phyloP scores from a whole-genome alignment of 208 protist genomes.

The Acanthamoeba healyi region DNA sequence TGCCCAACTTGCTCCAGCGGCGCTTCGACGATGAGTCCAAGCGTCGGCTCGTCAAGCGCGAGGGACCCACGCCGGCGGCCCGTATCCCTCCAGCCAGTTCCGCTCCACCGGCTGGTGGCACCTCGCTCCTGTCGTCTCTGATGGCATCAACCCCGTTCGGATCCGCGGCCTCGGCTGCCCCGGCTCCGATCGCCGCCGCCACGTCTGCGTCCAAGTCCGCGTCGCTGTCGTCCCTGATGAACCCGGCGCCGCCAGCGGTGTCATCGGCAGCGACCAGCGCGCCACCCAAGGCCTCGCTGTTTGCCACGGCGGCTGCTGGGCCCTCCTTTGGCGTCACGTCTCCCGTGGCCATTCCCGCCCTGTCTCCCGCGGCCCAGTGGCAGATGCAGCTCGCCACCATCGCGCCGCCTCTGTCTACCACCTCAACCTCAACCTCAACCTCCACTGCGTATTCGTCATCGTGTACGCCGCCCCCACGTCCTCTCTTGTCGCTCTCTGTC shows the following conservation, averaged over 20 bases:
- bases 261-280: neutral
- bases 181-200: neutral
- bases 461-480: neutral
- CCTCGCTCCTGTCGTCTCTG: neutral
- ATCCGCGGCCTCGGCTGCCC: neutral
- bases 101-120: neutral
- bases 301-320: neutral
- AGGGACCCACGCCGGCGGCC: neutral
- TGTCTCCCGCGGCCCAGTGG: neutral
- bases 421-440: neutral
- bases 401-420: neutral
- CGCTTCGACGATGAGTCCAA: conserved; percentile 35
- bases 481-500: too few relatives aligned
- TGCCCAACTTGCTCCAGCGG: conserved; percentile 42
- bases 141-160: neutral
- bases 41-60: conserved; percentile 19
- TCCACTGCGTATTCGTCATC: neutral
- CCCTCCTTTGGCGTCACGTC: neutral
- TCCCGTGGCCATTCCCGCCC: neutral
- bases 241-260: neutral
- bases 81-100: neutral
- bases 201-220: neutral
- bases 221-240: neutral
- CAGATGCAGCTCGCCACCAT: conserved; percentile 32
- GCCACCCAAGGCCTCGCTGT: neutral